phyloP scores from a whole-genome alignment of 257 asterid species.

The Rubia yunnanensis region DNA sequence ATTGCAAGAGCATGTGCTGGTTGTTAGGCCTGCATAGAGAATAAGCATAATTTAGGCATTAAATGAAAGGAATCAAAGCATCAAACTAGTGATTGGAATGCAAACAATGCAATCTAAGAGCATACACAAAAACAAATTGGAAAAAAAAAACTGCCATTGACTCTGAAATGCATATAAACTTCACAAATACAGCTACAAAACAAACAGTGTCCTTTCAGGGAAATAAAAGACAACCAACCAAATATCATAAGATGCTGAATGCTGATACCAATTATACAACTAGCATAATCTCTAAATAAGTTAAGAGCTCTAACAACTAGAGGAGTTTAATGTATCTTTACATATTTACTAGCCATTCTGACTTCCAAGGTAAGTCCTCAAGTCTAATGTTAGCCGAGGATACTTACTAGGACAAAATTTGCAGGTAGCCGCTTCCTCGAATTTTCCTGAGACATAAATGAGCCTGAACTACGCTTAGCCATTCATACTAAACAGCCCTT shows the following conservation, averaged over 20 bases:
- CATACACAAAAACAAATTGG: not conserved
- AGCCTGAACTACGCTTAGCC: not conserved
- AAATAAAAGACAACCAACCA: not conserved
- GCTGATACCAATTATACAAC: not conserved
- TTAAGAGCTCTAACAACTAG: not conserved
- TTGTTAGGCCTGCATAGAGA: not conserved
- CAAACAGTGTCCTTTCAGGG: not conserved
- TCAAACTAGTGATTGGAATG: not conserved
- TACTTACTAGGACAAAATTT: not conserved
- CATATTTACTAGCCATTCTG: no score
- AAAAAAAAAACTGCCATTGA: not conserved
- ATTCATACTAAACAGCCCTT: slow-evolving; percentile 73
- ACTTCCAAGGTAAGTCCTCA: not conserved
- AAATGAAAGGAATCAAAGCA: not conserved
- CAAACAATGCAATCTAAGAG: not conserved
- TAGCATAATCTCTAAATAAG: not conserved
- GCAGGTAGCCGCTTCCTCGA: not conserved
- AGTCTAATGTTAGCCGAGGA: not conserved
- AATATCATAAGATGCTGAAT: not conserved
- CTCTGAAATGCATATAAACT: not conserved
- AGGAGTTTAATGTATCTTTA: not conserved
- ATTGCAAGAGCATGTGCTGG: not conserved
- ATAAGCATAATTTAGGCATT: not conserved
- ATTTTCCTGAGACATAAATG: not conserved
- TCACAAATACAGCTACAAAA: not conserved